Evolutionary conservation across 768 basidiomycete genomes (phyloP).

Genomic region (Hygrocybe coccinea): DNA sequence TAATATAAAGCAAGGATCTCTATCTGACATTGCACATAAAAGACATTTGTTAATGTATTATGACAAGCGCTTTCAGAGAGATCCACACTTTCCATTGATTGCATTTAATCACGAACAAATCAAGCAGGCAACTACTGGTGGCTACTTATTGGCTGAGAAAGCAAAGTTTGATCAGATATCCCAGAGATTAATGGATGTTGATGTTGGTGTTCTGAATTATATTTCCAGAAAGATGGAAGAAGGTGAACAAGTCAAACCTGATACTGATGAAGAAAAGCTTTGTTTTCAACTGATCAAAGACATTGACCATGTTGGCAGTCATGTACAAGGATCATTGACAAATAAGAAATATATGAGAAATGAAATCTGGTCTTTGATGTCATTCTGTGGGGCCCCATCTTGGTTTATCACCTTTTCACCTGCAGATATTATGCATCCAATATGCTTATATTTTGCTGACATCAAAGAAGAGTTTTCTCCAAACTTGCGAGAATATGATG

Average conservation of each 20-base stretch:
- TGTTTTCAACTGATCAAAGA: conserved; percentile 33
- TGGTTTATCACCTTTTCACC: conserved; percentile 13
- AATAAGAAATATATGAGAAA: conserved; percentile 3
- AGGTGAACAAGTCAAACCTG: not conserved
- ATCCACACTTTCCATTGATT: conserved; percentile 23
- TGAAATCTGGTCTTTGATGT: conserved; percentile 11
- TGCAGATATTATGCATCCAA: not conserved
- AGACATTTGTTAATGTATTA: conserved; percentile 20
- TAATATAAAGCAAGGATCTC: not conserved
- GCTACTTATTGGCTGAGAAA: conserved; percentile 26
- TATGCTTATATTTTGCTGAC: conserved; percentile 21
- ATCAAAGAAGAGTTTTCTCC: conserved; percentile 20
- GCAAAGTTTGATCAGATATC: conserved; percentile 24
- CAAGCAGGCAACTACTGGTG: conserved; percentile 17
- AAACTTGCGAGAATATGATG: conserved; percentile 6
- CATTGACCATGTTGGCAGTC: conserved; percentile 32
- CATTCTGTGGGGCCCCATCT: not conserved
- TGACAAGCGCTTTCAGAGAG: conserved; percentile 27
- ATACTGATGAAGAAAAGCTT: conserved; percentile 28
- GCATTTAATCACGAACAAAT: conserved; percentile 31
- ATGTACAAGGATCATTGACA: conserved; percentile 20
- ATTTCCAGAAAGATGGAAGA: not conserved
- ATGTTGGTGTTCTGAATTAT: conserved; percentile 16
- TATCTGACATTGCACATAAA: conserved; percentile 23
- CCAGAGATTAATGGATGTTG: conserved; percentile 15